Percentiles rank a stretch among this genome's conserved stretches.
Conservation (phyloP, 2,329 filamentous ascomycete species). For the Thyridium curvatum region DNA sequence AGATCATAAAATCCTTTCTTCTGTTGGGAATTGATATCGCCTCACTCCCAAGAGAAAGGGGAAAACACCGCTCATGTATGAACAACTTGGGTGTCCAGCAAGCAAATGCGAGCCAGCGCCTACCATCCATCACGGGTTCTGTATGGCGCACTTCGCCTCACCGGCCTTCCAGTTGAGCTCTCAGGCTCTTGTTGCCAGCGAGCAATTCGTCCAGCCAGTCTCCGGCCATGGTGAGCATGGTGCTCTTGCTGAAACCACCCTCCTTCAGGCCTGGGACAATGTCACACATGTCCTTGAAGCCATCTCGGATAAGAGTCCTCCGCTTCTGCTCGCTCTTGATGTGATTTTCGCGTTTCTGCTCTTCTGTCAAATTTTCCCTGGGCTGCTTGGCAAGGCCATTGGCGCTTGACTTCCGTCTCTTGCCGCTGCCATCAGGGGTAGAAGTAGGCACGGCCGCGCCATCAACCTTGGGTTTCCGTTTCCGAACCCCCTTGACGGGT, state of each 20-base stretch:
- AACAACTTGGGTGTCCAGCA: not conserved
- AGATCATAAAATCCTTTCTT: too few species aligned
- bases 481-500: constrained; percentile 29
- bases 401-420: constrained; percentile 44
- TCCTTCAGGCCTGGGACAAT: constrained; percentile 70
- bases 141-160: too few species aligned
- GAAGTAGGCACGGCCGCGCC: constrained; percentile 24
- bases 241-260: constrained; percentile 78
- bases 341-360: constrained; percentile 78
- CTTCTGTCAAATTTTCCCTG: constrained; percentile 70
- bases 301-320: constrained; percentile 72
- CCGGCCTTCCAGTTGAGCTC: constrained; percentile 43
- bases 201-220: constrained; percentile 73
- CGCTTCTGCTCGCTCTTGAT: constrained; percentile 85
- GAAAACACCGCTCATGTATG: not conserved
- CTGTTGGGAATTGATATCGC: too few species aligned
- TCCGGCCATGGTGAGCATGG: constrained; percentile 66
- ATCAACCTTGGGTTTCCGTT: constrained; percentile 42
- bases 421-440: constrained; percentile 26
- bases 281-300: constrained; percentile 72
- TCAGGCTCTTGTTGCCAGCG: constrained; percentile 58
- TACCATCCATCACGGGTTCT: too few species aligned
- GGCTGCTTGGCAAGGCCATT: constrained; percentile 34
- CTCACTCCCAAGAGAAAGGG: too few species aligned
- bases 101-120: too few species aligned